Evolutionary conservation across 2,329 filamentous ascomycete genomes (phyloP).

Genomic region (Aspergillus tubingensis): DNA sequence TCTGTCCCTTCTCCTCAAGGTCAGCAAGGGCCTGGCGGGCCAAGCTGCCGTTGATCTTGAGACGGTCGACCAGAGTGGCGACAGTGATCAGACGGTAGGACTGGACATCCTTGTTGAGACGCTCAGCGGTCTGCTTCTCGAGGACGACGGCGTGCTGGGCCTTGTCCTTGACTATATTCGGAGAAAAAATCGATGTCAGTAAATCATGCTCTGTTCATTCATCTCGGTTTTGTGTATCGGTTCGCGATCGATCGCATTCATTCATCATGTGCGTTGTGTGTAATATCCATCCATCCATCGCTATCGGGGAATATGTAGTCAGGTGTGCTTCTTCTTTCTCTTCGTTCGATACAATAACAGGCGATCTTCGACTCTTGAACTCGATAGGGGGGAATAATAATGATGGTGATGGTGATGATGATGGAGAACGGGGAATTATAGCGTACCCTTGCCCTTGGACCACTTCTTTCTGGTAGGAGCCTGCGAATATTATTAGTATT

Average conservation of each 20-base stretch:
- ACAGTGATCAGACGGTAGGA: slow-evolving; percentile 99
- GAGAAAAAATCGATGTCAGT: slow-evolving; percentile 21
- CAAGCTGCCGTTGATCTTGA: slow-evolving; percentile 99
- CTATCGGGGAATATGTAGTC: not conserved
- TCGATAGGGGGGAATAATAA: slow-evolving; percentile 2
- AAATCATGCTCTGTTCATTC: not conserved
- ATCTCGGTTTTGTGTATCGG: not conserved
- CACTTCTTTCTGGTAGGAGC: slow-evolving; percentile 60
- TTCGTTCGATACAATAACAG: not conserved
- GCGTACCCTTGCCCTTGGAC: slow-evolving; percentile 59
- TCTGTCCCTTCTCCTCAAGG: slow-evolving; percentile 96
- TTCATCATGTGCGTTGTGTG: not conserved
- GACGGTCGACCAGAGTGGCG: slow-evolving; percentile 95
- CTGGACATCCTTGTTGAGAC: slow-evolving; percentile 99
- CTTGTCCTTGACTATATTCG: slow-evolving; percentile 97
- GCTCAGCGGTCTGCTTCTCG: slow-evolving; percentile 96
- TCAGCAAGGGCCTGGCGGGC: slow-evolving; percentile 86
- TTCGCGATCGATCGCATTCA: not conserved
- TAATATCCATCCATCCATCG: not conserved
- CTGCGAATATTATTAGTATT: slow-evolving; percentile 46
- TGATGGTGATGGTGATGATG: slow-evolving; percentile 8
- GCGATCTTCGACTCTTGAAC: slow-evolving; percentile 15
- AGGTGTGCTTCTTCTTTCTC: not conserved
- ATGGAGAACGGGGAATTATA: slow-evolving; percentile 22
- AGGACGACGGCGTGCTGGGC: slow-evolving; percentile 97